Evolutionary conservation across 2,329 filamentous ascomycete genomes (phyloP), one percentile per base, ranked within the genome.

Genomic region (Seiridium unicorne): DNA sequence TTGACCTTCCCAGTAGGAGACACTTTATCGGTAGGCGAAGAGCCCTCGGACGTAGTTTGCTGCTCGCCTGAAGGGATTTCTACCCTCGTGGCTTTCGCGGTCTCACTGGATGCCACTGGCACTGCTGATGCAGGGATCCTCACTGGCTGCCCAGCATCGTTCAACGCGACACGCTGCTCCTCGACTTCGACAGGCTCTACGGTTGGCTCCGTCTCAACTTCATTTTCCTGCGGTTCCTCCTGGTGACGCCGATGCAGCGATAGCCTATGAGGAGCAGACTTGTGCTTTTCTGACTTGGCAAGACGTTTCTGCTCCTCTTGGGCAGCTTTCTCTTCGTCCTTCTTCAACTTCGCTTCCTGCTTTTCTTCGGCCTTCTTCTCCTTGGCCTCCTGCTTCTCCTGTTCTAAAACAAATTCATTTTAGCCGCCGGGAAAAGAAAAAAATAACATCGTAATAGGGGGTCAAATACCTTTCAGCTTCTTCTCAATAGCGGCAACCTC

Each of bases 391-490:
- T 77, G 76, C 63, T 80, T 80, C 11, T 80, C 76, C 68, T 86
- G 74, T 6, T 78, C 79, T 83, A 61, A 42, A 49, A 34, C 7
- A 58, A 11, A 36, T 4, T 36, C 5, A 35, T 26, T 13, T 49
- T 5, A 42, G 32, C 40, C 6, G 13, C 5, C 34, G 26, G 9
- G 3, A 5, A 9, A 6, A 2, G 18, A 7, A 10, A n/a, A 13
- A 36, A 8, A 35, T 31, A 11, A 8, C 8, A 36, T 7, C 5
- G 31, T 2, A n/a, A 7, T 9, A 38, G 32, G 31, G 38, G 5
- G 34, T 11, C 1, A 75, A 85, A 72, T 73, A 90, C 89, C 84
- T 71, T 83, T 89, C 13, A 84, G 67, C 64, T 82, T 83, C 68
- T 78, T 82, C 44, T 80, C 76, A 13, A 82, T 79, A 4, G 84